Conservation (phyloP, 1,284 basidiomycete genomes). For the Irpex sp. region DNA sequence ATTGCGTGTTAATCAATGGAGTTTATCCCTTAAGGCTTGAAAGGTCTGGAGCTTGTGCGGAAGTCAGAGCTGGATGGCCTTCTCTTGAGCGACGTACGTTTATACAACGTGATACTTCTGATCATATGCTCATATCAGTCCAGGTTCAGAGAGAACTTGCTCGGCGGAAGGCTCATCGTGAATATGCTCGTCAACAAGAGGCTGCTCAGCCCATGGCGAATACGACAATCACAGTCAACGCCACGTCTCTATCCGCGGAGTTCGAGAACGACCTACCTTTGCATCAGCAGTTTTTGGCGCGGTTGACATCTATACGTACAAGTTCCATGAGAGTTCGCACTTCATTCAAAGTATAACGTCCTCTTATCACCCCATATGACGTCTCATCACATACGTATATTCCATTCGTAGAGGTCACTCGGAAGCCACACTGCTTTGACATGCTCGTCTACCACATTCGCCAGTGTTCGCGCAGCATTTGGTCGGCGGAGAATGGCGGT, state of each 20-base stretch:
- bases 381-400: neutral
- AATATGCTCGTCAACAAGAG: neutral
- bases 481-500: neutral
- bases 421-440: neutral
- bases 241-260: conserved; percentile 41
- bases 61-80: conserved; percentile 17
- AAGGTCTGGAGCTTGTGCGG: conserved; percentile 17
- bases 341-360: neutral
- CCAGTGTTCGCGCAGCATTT: neutral
- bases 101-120: neutral
- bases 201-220: neutral
- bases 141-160: conserved; percentile 1
- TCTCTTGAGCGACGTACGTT: conserved; percentile 19
- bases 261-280: conserved; percentile 13
- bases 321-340: neutral
- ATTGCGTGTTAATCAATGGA: neutral
- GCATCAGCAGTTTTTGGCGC: neutral
- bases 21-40: conserved; percentile 1
- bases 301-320: neutral
- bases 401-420: neutral
- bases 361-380: neutral
- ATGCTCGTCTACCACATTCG: neutral
- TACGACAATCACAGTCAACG: conserved; percentile 40
- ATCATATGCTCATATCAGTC: neutral
- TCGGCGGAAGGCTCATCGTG: conserved; percentile 3